Evolutionary conservation across 2,329 filamentous ascomycete species (phyloP).

Genomic region (Aureobasidium musti): DNA sequence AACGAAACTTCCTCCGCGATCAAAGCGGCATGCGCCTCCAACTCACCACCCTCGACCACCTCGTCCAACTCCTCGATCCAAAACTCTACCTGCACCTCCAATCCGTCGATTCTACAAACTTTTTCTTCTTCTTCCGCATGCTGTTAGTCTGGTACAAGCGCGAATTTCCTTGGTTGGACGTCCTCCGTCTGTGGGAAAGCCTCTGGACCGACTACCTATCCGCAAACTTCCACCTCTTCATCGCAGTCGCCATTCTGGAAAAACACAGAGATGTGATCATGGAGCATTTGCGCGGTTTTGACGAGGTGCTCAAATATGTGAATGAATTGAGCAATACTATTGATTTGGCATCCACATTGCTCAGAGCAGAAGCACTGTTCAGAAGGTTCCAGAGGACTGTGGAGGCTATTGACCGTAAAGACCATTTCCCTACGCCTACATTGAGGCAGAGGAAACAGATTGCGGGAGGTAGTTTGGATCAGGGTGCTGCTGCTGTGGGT

Average conservation of each 20-base stretch:
- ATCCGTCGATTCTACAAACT: constrained; percentile 91
- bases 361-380: constrained; percentile 87
- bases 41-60: constrained; percentile 85
- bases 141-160: constrained; percentile 98
- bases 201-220: constrained; percentile 92
- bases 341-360: constrained; percentile 81
- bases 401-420: constrained; percentile 88
- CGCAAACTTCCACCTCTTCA: constrained; percentile 90
- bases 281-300: constrained; percentile 89
- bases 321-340: constrained; percentile 95
- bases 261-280: constrained; percentile 90
- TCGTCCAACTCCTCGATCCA: constrained; percentile 96
- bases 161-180: constrained; percentile 87
- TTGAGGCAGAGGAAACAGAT: constrained; percentile 52
- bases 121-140: constrained; percentile 99
- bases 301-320: constrained; percentile 97
- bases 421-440: constrained; percentile 68
- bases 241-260: constrained; percentile 90
- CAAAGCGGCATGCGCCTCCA: constrained; percentile 96
- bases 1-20: constrained; percentile 92
- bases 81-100: constrained; percentile 89
- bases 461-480: constrained; percentile 32
- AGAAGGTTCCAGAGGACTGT: constrained; percentile 83
- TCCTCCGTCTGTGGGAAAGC: constrained; percentile 85
- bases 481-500: not conserved